Evolutionary conservation across 148 eudicot genomes (phyloP).

Genomic region (Spergularia bocconei): DNA sequence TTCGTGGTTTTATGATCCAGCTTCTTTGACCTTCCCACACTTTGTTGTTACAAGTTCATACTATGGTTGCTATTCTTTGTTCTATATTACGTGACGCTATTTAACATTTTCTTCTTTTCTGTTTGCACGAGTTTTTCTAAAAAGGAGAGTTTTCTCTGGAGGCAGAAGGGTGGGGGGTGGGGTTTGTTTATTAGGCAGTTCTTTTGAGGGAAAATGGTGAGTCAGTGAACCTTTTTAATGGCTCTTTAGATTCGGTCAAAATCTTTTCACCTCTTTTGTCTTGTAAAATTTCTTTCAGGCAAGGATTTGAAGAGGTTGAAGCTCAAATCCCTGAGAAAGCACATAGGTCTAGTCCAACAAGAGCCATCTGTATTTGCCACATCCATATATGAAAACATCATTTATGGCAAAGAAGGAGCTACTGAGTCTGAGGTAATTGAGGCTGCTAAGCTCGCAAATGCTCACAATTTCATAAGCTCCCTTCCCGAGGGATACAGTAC

Average conservation of each 20-base stretch:
- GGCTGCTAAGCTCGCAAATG: constrained; percentile 88
- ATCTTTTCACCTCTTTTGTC: too few relatives aligned
- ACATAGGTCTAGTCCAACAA: constrained; percentile 92
- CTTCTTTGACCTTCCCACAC: too few relatives aligned
- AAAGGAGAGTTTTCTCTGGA: too few relatives aligned
- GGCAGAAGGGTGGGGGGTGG: too few relatives aligned
- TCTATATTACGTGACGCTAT: too few relatives aligned
- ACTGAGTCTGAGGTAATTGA: constrained; percentile 78
- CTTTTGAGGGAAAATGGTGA: too few relatives aligned
- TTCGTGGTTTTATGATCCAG: background rate
- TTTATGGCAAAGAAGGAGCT: constrained; percentile 91
- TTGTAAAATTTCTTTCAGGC: constrained; percentile 40
- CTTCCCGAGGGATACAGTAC: constrained; percentile 97
- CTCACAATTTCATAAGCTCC: constrained; percentile 79
- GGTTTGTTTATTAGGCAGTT: too few relatives aligned
- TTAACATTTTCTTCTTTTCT: background rate
- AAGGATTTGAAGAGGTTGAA: constrained; percentile 75
- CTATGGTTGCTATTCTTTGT: too few relatives aligned
- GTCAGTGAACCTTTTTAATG: too few relatives aligned
- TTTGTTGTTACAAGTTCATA: too few relatives aligned
- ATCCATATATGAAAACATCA: constrained; percentile 83
- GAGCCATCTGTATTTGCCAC: constrained; percentile 97
- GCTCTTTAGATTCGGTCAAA: too few relatives aligned
- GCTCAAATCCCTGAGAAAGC: constrained; percentile 75
- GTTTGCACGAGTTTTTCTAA: background rate